Base-by-base conservation (phyloP, 192 early-diverging fungal genomes). In the Kickxella alabastrina region DNA sequence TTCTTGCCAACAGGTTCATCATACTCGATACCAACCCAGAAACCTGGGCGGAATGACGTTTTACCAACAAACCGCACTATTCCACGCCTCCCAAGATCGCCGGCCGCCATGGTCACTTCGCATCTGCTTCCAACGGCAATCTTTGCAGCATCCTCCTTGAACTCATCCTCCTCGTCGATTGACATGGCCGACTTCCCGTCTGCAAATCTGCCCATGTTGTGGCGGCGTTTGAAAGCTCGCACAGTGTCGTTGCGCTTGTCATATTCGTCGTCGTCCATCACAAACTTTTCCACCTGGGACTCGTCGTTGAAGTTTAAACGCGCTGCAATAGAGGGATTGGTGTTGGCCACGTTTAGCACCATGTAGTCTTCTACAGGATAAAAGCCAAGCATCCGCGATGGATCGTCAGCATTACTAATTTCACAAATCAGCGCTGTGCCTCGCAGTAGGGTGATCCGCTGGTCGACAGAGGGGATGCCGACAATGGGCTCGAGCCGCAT, bases 1-100 rank as follows among this genome's bases (percentile, higher is more conserved):
- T 98, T 88, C 66, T 93, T 96, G 22, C 96, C 96, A 35, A 96
- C 59, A 0, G 96, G 96, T 57, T 98, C 96, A 51, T 98, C 96
- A 49, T 92, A 95, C 56, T 94, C 84, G 14, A 98, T 68, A 50
- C 96, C 96, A 15, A 96, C 84, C 95, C 95, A 98, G 43, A 78
- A 81, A 4, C 96, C 96, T 0, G 84, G 68, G 57, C 93, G 87
- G 59, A 97, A 93, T 48, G 82, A 59, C 0, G 84, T 62, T 61
- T 76, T 62, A 54, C 92, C 92, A 17, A 96, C 82, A 68, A 80
- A 91, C 40, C 77, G 48, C 27, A 91, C 89, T 0, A 74, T 74
- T 6, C 89, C 89, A 10, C 83, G 61, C 26, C 78, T 72, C 41
- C 61, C 58, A 14, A 82, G 13, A n/a, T 52, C 54, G 8, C 63